Percentiles rank a stretch among this genome's conserved stretches.
These are phyloP conservation scores for Phialemoniopsis sp. DNA, from an alignment of 2,329 filamentous ascomycete genomes.

Conservation along the genomic window DNA sequence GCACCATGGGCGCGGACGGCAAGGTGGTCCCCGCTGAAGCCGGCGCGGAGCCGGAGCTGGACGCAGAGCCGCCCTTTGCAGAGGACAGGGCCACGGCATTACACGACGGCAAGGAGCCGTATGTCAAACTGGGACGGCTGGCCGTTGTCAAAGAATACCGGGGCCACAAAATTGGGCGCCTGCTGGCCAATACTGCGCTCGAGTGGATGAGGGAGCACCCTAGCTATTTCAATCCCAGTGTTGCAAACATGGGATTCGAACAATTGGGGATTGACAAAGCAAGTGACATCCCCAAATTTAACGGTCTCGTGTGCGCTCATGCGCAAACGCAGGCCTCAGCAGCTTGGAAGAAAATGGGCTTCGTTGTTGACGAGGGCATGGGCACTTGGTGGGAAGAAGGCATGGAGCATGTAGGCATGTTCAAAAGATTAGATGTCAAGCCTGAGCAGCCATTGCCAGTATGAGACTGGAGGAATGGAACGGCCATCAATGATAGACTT, in stretches of 20 bases:
- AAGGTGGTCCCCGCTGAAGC: constrained; percentile 10
- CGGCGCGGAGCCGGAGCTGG: constrained; percentile 12
- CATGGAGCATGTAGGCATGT: constrained; percentile 86
- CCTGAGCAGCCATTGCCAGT: neutral
- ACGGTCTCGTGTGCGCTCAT: constrained; percentile 74
- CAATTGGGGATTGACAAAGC: constrained; percentile 31
- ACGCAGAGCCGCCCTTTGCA: constrained; percentile 6
- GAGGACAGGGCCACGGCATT: constrained; percentile 42
- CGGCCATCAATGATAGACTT: too few species aligned
- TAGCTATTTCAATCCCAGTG: constrained; percentile 46
- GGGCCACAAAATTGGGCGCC: constrained; percentile 57
- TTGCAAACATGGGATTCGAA: constrained; percentile 38
- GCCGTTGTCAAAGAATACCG: constrained; percentile 66
- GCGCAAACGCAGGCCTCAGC: constrained; percentile 64
- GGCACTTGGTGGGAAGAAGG: constrained; percentile 80
- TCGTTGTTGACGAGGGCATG: constrained; percentile 67
- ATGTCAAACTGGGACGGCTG: constrained; percentile 77
- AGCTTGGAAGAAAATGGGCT: constrained; percentile 70
- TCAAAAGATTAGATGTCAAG: constrained; percentile 37
- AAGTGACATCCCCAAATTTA: constrained; percentile 56
- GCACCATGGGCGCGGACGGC: constrained; percentile 8
- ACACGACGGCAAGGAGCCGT: constrained; percentile 65
- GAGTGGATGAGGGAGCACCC: constrained; percentile 64
- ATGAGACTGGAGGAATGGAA: constrained; percentile 8
- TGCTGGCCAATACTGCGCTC: constrained; percentile 64